Conservation (phyloP, 352 stramenopile species). For the Phytophthora melonis region DNA sequence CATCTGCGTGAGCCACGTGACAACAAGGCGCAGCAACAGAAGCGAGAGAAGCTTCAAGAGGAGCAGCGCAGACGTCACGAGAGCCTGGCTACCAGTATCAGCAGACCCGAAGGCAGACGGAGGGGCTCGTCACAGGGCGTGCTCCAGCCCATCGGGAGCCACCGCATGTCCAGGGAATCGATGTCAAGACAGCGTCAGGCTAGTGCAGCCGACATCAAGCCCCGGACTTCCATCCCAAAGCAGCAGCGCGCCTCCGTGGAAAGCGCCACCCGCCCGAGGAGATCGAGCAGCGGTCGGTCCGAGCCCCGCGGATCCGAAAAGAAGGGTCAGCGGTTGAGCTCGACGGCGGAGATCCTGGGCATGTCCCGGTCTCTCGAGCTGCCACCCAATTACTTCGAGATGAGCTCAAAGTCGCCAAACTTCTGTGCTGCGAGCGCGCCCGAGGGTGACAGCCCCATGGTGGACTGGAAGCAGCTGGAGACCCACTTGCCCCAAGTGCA, state of each 20-base stretch:
- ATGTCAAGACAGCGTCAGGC: conserved; percentile 13
- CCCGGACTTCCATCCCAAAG: conserved; percentile 1
- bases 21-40: conserved; percentile 2
- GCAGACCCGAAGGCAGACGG: conserved; percentile 15
- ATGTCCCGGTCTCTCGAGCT: conserved; percentile 32
- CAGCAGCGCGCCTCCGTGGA: conserved; percentile 16
- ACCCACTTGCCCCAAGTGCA: conserved; percentile 17
- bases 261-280: conserved; percentile 15
- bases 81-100: too few species aligned
- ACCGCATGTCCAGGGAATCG: conserved; percentile 27
- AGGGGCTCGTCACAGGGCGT: conserved; percentile 22
- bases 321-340: conserved; percentile 27
- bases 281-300: conserved; percentile 8
- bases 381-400: conserved; percentile 38
- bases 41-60: conserved; percentile 26
- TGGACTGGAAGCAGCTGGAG: conserved; percentile 21
- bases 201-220: conserved; percentile 13
- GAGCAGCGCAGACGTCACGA: conserved; percentile 9
- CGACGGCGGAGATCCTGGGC: conserved; percentile 41
- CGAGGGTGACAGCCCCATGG: conserved; percentile 4
- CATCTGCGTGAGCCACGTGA: conserved; percentile 23
- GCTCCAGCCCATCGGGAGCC: conserved; percentile 28
- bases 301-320: conserved; percentile 28
- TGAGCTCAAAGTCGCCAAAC: conserved; percentile 31
- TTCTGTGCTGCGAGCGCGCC: conserved; percentile 13